Evolutionary conservation across 208 protist genomes (phyloP), one percentile per base, ranked within the genome.

Genomic region (Angomonas deanei): DNA sequence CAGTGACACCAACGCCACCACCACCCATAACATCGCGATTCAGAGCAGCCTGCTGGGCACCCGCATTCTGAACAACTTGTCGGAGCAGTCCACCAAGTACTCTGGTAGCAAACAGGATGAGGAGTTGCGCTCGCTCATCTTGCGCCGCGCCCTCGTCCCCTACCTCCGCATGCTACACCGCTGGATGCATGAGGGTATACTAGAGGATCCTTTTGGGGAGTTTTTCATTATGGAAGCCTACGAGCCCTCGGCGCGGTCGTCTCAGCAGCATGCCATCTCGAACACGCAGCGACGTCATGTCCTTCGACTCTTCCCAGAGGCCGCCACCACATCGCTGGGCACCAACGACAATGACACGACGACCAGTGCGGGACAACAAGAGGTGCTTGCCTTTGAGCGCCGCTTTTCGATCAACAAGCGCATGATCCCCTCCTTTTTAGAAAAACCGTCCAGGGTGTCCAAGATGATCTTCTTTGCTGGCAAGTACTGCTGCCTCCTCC

Each of bases 401-500:
- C 88, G 88, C 55, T 94, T 94, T 68, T 85, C 81, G 0, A 80
- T 94, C 47, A 90, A 94, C 78, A 86, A 83, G 67, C 71, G 76
- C 30, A 80, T 91, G 76, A 76, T 94, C 15, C 88, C 88, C 3
- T 70, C 67, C 21, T 91, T 94, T 62, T 58, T 94, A 26, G 72
- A 64, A 50, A 68, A 62, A 33, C 80, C 77, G 6, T 69, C 68
- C n/a, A 72, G 78, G 21, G 72, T 91, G 10, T 80, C 83, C 1
- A 91, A 92, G 62, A 91, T 91, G 81, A 68, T 91, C 5, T 95
- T 88, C 63, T 92, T 86, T 39, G 70, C 88, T 6, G 88, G 88
- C 13, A 88, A 86, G 69, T 95, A 95, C 68, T 91, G 88, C 70
- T 92, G 85, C 46, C 73, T 95, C 6, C 62, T 95, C 60, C 80